Evolutionary conservation across 192 early-diverging fungal species (phyloP).

Genomic region (Oehlia diaphana): DNA sequence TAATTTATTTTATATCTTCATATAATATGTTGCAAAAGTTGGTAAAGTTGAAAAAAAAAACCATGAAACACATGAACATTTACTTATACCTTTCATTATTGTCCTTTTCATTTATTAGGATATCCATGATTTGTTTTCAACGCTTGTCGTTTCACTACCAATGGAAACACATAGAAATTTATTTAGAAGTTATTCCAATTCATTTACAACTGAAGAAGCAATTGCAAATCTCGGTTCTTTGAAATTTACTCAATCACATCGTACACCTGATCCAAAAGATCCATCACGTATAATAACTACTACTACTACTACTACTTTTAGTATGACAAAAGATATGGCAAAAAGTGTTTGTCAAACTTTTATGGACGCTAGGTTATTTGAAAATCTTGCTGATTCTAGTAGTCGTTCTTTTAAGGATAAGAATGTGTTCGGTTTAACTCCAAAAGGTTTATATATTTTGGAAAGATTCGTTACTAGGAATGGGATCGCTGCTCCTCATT

Average conservation of each 20-base stretch:
- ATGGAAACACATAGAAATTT: conserved; percentile 49
- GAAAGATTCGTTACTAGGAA: conserved; percentile 49
- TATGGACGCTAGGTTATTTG: conserved; percentile 50
- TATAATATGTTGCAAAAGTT: too few species aligned
- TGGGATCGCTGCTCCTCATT: conserved; percentile 40
- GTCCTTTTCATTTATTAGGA: conserved; percentile 36
- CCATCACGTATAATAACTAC: conserved; percentile 46
- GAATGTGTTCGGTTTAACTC: conserved; percentile 45
- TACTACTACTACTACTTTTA: conserved; percentile 59
- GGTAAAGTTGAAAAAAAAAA: not conserved
- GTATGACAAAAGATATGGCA: conserved; percentile 57
- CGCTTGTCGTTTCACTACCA: conserved; percentile 51
- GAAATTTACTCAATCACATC: conserved; percentile 48
- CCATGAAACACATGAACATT: not conserved
- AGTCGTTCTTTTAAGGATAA: conserved; percentile 49
- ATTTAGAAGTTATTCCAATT: conserved; percentile 52
- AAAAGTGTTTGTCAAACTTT: conserved; percentile 55
- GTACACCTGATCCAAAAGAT: conserved; percentile 51
- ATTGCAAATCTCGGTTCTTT: conserved; percentile 48
- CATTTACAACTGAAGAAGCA: conserved; percentile 57
- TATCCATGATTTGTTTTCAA: conserved; percentile 59
- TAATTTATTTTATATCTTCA: too few species aligned
- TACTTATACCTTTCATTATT: not conserved
- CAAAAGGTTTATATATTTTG: conserved; percentile 52
- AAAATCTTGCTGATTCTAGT: conserved; percentile 42